Evolutionary conservation across 2,329 filamentous ascomycete genomes (phyloP).

Genomic region (Zasmidium angulare): DNA sequence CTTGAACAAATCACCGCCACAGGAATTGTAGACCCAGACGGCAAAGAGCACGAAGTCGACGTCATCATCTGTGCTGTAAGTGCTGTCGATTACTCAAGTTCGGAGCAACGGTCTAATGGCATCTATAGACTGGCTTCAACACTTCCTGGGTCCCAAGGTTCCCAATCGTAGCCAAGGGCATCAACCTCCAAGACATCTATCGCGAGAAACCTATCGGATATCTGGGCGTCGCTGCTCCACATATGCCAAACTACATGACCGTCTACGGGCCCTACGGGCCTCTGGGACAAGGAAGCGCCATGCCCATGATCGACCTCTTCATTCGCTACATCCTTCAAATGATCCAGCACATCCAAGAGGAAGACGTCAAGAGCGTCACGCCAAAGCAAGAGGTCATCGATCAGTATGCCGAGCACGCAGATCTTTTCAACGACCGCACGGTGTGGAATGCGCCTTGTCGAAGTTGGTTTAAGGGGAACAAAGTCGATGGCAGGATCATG

Average conservation of each 20-base stretch:
- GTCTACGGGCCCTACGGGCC: slow-evolving; percentile 33
- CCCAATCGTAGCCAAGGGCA: slow-evolving; percentile 35
- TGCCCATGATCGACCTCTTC: slow-evolving; percentile 7
- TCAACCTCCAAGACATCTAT: slow-evolving; percentile 25
- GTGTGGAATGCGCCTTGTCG: background rate
- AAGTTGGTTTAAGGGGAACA: background rate
- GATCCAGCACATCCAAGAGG: slow-evolving; percentile 2
- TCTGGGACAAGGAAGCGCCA: slow-evolving; percentile 37
- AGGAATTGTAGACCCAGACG: slow-evolving; percentile 27
- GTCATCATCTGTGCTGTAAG: slow-evolving; percentile 33
- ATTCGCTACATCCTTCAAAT: slow-evolving; percentile 5
- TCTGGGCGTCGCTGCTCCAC: background rate
- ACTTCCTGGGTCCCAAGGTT: slow-evolving; percentile 30
- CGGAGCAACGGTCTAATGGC: background rate
- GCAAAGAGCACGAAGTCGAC: slow-evolving; percentile 30
- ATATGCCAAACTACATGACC: slow-evolving; percentile 27
- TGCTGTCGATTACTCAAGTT: background rate
- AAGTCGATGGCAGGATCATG: background rate
- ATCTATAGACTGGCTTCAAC: slow-evolving; percentile 33
- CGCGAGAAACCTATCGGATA: slow-evolving; percentile 27
- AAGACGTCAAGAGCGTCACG: slow-evolving; percentile 1
- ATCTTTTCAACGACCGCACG: slow-evolving; percentile 14
- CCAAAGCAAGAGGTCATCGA: slow-evolving; percentile 26
- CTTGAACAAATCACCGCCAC: slow-evolving; percentile 25
- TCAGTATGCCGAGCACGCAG: slow-evolving; percentile 33